Base-by-base conservation (phyloP, 345 rosid species). In the Syzygium aqueum region DNA sequence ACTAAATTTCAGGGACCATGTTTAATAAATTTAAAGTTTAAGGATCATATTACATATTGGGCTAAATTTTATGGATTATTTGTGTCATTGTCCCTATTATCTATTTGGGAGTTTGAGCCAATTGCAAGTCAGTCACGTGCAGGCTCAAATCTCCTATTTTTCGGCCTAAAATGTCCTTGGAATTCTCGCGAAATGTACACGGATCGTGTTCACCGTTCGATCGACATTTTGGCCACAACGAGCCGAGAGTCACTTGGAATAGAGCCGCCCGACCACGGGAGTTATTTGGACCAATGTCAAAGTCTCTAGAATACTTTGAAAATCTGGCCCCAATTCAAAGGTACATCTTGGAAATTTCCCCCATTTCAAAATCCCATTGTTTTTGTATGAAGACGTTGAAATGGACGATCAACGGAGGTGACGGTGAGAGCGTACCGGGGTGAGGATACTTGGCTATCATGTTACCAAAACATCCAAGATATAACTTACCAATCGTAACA, bases 101-200 rank as follows among this genome's bases (percentile, higher is more conserved):
- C 37, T 33, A 33, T 33, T 33, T 2, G 37, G 37, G 37, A 33
- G 37, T 63, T 3, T 9, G 10, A 15, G 17, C 33, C 21, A 33
- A 33, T 33, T 33, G 37, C 37, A 33, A 33, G 37, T 33, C 2
- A 33, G 2, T 54, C 46, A 5, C 46, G 46, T 6, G 10, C 4
- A 54, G 25, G n/a, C 11, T 54, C 11, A 11, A 54, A 54, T 54
- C 25, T 54, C 0, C 7, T 54, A 54, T 54, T 54, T 56, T 63
- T 3, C 5, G 10, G 1, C 14, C 73, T 28, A 63, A 63, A 0
- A n/a, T 2, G 10, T 21, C 27, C 5, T 28, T 0, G 1, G 67
- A 63, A 6, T 14, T 21, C 37, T 5, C 11, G 16, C 19, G 28
- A 63, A 63, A n/a, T 2, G 77, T 28, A 63, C 37, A 3, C 2